These are phyloP conservation scores for Coniochaeta sp. DNA, from an alignment of 2,329 filamentous ascomycete species.

Conservation along the genomic window DNA sequence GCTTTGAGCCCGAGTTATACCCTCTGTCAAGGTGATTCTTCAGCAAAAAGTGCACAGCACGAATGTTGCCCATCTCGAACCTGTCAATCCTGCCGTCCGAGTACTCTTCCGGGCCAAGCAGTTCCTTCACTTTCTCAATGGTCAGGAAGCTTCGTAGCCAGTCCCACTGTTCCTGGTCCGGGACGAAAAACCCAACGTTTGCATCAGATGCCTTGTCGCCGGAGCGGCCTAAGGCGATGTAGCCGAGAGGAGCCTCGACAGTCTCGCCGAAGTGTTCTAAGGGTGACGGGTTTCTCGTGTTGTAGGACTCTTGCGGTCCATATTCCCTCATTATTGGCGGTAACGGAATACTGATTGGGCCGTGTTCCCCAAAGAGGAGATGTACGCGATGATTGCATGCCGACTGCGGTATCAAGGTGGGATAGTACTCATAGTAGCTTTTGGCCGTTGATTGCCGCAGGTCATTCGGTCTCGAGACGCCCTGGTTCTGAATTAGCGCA, in stretches of 20 bases:
- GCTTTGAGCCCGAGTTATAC: constrained; percentile 1
- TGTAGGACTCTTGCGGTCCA: constrained; percentile 4
- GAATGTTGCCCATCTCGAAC: constrained; percentile 2
- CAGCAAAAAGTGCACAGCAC: neutral
- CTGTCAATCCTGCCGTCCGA: neutral
- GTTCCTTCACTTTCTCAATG: constrained; percentile 2
- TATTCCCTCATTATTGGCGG: neutral
- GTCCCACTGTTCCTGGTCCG: constrained; percentile 27
- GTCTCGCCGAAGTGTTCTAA: constrained; percentile 8
- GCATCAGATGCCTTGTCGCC: constrained; percentile 26
- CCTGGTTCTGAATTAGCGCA: neutral
- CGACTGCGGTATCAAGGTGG: neutral
- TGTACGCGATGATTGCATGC: constrained; percentile 1
- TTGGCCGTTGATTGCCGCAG: neutral
- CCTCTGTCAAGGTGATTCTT: constrained; percentile 1
- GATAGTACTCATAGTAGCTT: neutral
- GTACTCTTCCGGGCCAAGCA: constrained; percentile 4
- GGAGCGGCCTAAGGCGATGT: constrained; percentile 20
- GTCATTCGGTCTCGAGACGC: constrained; percentile 1
- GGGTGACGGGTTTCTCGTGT: constrained; percentile 2
- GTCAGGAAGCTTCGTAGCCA: constrained; percentile 26
- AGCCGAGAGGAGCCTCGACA: constrained; percentile 17
- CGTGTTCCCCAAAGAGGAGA: neutral
- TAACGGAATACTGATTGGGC: neutral
- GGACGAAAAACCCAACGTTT: constrained; percentile 26